These are phyloP conservation scores for Yamadazyma pseudoaaseri DNA, from an alignment of 1,139 yeast genomes.

Conservation along the genomic window DNA sequence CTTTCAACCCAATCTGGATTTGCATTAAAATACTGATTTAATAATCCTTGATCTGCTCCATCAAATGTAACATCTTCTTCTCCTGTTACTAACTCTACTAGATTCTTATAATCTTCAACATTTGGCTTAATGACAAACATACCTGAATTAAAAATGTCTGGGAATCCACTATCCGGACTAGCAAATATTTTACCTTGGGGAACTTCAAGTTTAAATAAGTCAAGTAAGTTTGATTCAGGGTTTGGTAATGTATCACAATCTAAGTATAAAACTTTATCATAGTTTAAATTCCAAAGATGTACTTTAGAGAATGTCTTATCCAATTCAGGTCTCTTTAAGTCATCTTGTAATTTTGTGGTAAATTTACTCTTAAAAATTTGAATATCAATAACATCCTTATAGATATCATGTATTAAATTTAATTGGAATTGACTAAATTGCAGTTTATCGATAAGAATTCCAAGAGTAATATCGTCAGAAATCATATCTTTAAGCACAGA, in stretches of 20 bases:
- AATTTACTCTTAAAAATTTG: conserved; percentile 23
- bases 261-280: conserved; percentile 63
- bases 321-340: conserved; percentile 72
- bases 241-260: conserved; percentile 80
- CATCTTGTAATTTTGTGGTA: conserved; percentile 24
- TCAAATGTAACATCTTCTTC: conserved; percentile 60
- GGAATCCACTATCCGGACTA: conserved; percentile 94
- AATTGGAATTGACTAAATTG: conserved; percentile 29
- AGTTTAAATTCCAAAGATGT: conserved; percentile 64
- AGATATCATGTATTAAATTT: conserved; percentile 23
- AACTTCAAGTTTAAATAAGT: conserved; percentile 30
- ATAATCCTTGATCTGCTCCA: conserved; percentile 94
- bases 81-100: conserved; percentile 35
- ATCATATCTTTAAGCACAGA: conserved; percentile 22
- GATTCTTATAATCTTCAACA: conserved; percentile 38
- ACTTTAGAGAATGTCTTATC: conserved; percentile 70
- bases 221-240: conserved; percentile 29
- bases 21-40: conserved; percentile 73
- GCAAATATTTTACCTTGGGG: conserved; percentile 54
- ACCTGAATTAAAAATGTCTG: conserved; percentile 92
- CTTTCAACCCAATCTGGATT: conserved; percentile 42
- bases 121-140: conserved; percentile 70
- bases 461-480: conserved; percentile 19
- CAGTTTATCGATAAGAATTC: conserved; percentile 35
- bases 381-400: conserved; percentile 33